A percentile compares a stretch with the other conserved stretches of the same genome.
Conservation (phyloP, 805 yeast species). For the Nadsonia fulvescens region DNA sequence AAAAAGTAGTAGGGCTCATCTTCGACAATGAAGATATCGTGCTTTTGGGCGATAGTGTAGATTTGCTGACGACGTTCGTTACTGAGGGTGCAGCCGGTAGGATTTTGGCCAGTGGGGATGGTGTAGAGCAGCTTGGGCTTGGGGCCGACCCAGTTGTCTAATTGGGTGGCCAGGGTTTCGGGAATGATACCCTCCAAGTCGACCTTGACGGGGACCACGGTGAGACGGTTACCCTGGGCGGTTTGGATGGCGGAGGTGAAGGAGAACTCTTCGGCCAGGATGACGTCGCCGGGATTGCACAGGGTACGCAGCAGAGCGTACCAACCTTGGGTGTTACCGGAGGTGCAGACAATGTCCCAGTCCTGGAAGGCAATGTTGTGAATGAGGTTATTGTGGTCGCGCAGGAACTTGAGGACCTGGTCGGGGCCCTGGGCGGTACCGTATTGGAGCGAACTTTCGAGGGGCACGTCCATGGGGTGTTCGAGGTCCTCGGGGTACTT, state of each 20-base stretch:
- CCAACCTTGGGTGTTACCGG: conserved; percentile 86
- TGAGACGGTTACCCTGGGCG: conserved; percentile 53
- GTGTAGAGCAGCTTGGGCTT: conserved; percentile 80
- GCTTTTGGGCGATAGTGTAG: conserved; percentile 63
- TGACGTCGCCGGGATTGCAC: conserved; percentile 60
- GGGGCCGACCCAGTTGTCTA: conserved; percentile 50
- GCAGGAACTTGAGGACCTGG: conserved; percentile 47
- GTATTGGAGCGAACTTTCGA: conserved; percentile 79
- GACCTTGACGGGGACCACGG: conserved; percentile 54
- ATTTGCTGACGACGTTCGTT: conserved; percentile 59
- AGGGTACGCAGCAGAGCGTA: conserved; percentile 69
- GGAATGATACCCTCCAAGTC: conserved; percentile 70
- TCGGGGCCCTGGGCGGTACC: conserved; percentile 73
- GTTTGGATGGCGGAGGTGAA: conserved; percentile 78
- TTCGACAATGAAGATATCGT: conserved; percentile 75
- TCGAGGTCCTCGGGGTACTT: conserved; percentile 24
- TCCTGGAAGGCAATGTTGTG: conserved; percentile 37
- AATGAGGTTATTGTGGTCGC: conserved; percentile 37
- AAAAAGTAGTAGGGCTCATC: conserved; percentile 96
- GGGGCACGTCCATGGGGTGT: conserved; percentile 39
- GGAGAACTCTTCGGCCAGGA: conserved; percentile 65
- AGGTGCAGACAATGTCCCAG: conserved; percentile 56
- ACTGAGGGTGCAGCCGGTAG: conserved; percentile 78
- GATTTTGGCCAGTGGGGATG: conserved; percentile 94
- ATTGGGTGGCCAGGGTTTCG: conserved; percentile 37